Conservation (phyloP, 2,329 filamentous ascomycete species). For the Colletotrichum sp. region DNA sequence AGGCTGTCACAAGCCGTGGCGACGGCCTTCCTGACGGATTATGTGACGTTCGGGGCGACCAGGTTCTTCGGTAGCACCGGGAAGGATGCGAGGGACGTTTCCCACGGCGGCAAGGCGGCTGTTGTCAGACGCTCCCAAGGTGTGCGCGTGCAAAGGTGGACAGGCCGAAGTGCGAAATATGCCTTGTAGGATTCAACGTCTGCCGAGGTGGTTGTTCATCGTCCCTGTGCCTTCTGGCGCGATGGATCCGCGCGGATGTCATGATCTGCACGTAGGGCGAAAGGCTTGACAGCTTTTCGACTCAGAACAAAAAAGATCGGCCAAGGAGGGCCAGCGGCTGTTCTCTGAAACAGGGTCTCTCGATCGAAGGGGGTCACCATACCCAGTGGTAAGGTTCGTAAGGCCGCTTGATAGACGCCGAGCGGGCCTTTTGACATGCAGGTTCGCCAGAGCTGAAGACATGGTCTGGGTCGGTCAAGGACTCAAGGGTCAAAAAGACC, state of each 20-base stretch:
- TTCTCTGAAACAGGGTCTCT: not conserved
- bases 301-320: not conserved
- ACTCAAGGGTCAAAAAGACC: not conserved
- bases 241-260: slow-evolving; percentile 12
- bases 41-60: not conserved
- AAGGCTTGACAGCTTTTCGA: not conserved
- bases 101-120: slow-evolving; percentile 8
- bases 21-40: not conserved
- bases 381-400: not conserved
- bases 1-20: not conserved
- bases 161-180: not conserved
- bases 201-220: not conserved
- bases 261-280: not conserved
- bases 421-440: not conserved
- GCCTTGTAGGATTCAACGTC: slow-evolving; percentile 14
- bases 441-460: not conserved
- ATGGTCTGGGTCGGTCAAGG: not conserved
- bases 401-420: not conserved
- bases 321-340: not conserved
- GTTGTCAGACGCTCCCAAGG: not conserved
- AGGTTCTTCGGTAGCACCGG: not conserved
- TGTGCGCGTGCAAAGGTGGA: not conserved
- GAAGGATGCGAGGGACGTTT: not conserved
- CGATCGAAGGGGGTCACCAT: not conserved
- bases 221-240: not conserved